Conservation (phyloP, 129 eudicot species). For the Daucus carota region DH1_v3.0 NC_030382.2:36815001-36815500, state of each 20-base stretch:
- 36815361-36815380: constrained; percentile 77
- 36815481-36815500: constrained; percentile 71
- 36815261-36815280: not conserved
- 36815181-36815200: not conserved
- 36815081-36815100: not conserved
- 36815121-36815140: not conserved
- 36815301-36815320: constrained; percentile 61
- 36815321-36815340: constrained; percentile 65
- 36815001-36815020: not conserved
- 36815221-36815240: not conserved
- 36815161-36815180: not conserved
- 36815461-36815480: constrained; percentile 75
- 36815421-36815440: constrained; percentile 84
- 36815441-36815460: constrained; percentile 52
- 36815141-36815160: not conserved
- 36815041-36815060: not conserved
- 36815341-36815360: constrained; percentile 63
- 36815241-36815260: not conserved
- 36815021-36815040: not conserved
- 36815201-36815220: not conserved
- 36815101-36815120: not conserved
- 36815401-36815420: constrained; percentile 62
- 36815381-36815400: constrained; percentile 30
- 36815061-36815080: not conserved
- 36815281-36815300: constrained; percentile 95